A percentile compares a stretch with the other conserved stretches of the same genome.
phyloP scores from a whole-genome alignment of 2,329 filamentous ascomycete species.

The Setomelanomma holmii region DNA sequence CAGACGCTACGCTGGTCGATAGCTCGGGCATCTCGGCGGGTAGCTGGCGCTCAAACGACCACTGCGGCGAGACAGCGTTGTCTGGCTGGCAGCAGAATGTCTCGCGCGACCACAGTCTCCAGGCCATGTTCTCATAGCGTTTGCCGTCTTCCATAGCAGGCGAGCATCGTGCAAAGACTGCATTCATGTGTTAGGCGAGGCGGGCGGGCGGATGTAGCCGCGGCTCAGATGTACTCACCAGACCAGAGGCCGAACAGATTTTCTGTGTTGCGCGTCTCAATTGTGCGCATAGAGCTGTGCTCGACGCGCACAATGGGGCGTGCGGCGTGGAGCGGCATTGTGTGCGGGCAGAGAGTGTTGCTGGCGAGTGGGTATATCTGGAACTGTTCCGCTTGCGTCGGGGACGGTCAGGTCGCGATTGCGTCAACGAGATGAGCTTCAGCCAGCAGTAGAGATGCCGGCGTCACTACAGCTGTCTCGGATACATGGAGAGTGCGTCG shows the following conservation, averaged over 20 bases:
- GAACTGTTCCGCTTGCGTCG: conserved; percentile 20
- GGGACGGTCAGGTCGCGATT: conserved; percentile 23
- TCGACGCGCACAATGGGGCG: conserved; percentile 91
- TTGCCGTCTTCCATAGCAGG: conserved; percentile 93
- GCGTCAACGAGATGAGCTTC: conserved; percentile 28
- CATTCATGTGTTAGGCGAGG: conserved; percentile 26
- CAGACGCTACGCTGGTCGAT: conserved; percentile 56
- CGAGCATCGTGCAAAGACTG: conserved; percentile 93
- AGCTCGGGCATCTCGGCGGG: conserved; percentile 51
- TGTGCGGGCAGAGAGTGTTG: conserved; percentile 23
- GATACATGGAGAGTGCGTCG: conserved; percentile 23
- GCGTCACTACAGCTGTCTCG: conserved; percentile 26
- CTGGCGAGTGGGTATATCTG: conserved; percentile 5
- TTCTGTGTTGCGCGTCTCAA: conserved; percentile 90
- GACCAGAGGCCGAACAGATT: conserved; percentile 98
- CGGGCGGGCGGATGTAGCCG: not conserved
- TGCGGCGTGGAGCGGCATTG: conserved; percentile 84
- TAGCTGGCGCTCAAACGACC: conserved; percentile 41
- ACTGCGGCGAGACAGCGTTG: conserved; percentile 47
- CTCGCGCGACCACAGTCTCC: conserved; percentile 94
- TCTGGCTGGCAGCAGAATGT: conserved; percentile 83
- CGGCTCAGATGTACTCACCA: conserved; percentile 65
- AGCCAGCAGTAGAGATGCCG: conserved; percentile 25
- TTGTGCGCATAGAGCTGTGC: conserved; percentile 88
- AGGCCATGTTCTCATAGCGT: conserved; percentile 89